Conservation (phyloP, 2,329 filamentous ascomycete species). For the Bipolaris gigantea region DNA sequence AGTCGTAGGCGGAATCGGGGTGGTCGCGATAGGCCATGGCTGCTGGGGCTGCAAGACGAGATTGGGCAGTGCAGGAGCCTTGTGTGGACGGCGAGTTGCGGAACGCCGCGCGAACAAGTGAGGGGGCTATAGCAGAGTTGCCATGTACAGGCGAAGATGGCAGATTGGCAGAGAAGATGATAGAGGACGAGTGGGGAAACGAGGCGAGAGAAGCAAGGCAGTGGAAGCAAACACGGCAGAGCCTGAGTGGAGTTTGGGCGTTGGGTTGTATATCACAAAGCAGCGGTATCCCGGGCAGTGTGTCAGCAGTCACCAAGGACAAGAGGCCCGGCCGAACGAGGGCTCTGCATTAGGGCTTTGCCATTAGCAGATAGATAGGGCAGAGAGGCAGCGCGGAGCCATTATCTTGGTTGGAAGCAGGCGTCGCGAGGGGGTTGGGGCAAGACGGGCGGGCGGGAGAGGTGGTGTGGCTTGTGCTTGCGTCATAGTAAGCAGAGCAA, state of each 20-base stretch:
- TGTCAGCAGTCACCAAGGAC: neutral
- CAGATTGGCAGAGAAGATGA: constrained; percentile 7
- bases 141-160: constrained; percentile 24
- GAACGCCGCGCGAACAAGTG: constrained; percentile 27
- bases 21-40: constrained; percentile 25
- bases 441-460: neutral
- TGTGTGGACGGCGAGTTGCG: constrained; percentile 12
- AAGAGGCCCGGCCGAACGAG: constrained; percentile 9
- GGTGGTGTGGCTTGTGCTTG: constrained; percentile 4
- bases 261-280: constrained; percentile 18
- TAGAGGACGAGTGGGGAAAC: constrained; percentile 4
- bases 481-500: constrained; percentile 9
- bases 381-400: constrained; percentile 14
- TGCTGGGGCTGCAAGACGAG: constrained; percentile 23
- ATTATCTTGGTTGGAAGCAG: constrained; percentile 4
- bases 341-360: constrained; percentile 6
- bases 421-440: constrained; percentile 8
- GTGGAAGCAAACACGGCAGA: constrained; percentile 20
- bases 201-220: constrained; percentile 6
- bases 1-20: constrained; percentile 17
- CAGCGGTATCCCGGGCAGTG: constrained; percentile 12
- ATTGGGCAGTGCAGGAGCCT: constrained; percentile 14
- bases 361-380: constrained; percentile 7
- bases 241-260: constrained; percentile 18
- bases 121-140: constrained; percentile 23